A percentile compares a stretch with the other conserved stretches of the same genome.
Evolutionary conservation across 306 rosid species (phyloP).

Genomic region (Fragaria ananassa): DNA sequence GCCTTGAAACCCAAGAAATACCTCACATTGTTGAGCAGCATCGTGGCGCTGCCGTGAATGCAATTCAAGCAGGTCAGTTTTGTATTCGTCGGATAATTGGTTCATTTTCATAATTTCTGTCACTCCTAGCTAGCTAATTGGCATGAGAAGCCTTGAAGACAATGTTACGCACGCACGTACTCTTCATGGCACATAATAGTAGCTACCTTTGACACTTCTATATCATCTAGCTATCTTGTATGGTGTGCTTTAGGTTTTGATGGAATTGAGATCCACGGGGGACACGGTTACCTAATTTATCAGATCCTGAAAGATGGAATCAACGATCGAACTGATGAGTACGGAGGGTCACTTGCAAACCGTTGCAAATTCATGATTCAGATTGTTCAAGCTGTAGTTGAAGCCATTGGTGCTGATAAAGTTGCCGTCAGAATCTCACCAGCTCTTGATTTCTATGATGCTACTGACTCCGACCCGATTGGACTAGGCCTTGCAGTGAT

Average conservation of each 20-base stretch:
- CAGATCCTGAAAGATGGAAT: conserved; percentile 47
- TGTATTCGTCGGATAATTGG: background rate
- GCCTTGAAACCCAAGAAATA: conserved; percentile 48
- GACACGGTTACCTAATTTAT: conserved; percentile 66
- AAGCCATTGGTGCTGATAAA: conserved; percentile 52
- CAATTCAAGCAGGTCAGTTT: conserved; percentile 67
- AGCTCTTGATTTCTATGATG: conserved; percentile 86
- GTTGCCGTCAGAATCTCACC: conserved; percentile 68
- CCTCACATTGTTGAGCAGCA: conserved; percentile 68
- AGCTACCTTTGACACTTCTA: background rate
- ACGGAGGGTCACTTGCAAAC: conserved; percentile 62
- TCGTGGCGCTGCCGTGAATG: conserved; percentile 55
- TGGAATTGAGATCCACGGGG: conserved; percentile 90
- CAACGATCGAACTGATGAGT: conserved; percentile 53
- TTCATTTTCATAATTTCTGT: background rate
- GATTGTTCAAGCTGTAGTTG: conserved; percentile 50
- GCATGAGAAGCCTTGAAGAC: too few relatives aligned
- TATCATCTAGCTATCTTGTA: too few relatives aligned
- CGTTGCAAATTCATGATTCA: conserved; percentile 58
- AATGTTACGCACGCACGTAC: too few relatives aligned
- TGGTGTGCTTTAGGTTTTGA: conserved; percentile 56
- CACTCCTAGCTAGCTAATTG: too few relatives aligned
- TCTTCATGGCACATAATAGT: too few relatives aligned
- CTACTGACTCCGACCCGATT: conserved; percentile 69
- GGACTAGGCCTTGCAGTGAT: conserved; percentile 69